phyloP scores from a whole-genome alignment of 305 asterid species.

The Solanum aculeatissimum region DNA sequence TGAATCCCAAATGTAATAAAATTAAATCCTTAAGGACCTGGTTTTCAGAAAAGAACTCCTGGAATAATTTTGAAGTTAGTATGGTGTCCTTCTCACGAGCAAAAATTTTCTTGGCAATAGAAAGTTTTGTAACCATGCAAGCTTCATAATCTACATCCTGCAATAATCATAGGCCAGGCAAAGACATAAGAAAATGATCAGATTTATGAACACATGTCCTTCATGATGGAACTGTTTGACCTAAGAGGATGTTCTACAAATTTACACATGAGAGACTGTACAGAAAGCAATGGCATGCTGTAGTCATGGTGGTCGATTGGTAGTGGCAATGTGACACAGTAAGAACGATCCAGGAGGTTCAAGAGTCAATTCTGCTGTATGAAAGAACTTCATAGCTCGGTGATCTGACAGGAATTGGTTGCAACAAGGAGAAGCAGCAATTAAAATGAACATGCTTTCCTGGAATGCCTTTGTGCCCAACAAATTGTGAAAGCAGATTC shows the following conservation, averaged over 20 bases:
- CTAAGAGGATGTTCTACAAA: neutral
- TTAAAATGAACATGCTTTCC: neutral
- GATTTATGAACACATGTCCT: neutral
- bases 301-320: neutral
- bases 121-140: constrained; percentile 72
- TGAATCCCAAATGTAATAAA: neutral
- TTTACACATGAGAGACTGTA: neutral
- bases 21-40: constrained; percentile 34
- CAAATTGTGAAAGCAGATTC: neutral
- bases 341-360: neutral
- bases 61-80: constrained; percentile 54
- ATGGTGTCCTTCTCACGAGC: constrained; percentile 58
- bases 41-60: constrained; percentile 70
- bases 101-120: constrained; percentile 76
- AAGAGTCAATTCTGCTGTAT: neutral
- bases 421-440: neutral
- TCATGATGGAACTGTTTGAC: neutral
- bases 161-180: constrained; percentile 5
- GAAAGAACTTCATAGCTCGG: neutral
- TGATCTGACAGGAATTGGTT: neutral
- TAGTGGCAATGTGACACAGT: neutral
- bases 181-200: neutral
- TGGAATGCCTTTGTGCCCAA: neutral
- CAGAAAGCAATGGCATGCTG: neutral
- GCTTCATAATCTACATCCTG: constrained; percentile 93